Evolutionary conservation across 768 basidiomycete species (phyloP).

Genomic region (Megacollybia marginata): DNA sequence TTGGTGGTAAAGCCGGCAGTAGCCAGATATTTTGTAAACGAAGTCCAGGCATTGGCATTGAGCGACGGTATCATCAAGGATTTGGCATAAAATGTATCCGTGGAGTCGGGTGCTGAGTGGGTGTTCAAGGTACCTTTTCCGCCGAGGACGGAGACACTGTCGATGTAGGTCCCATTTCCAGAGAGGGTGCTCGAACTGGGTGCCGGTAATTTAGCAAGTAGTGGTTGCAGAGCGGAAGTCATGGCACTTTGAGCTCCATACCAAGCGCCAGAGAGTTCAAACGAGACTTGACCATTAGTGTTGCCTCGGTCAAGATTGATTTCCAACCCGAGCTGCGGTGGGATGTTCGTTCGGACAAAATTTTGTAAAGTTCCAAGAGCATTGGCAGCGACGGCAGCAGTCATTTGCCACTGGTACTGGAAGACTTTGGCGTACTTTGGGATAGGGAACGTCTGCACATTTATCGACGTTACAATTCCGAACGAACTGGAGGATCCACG

Average conservation of each 20-base stretch:
- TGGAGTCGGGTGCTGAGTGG: constrained; percentile 14
- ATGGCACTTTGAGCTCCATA: constrained; percentile 23
- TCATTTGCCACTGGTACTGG: constrained; percentile 28
- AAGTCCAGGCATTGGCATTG: constrained; percentile 22
- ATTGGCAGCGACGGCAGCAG: constrained; percentile 21
- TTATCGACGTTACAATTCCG: constrained; percentile 33
- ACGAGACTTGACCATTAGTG: constrained; percentile 19
- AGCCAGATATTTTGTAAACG: constrained; percentile 32
- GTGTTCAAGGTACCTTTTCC: constrained; percentile 22
- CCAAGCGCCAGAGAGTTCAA: constrained; percentile 29
- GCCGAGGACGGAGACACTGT: constrained; percentile 22
- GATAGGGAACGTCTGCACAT: constrained; percentile 28
- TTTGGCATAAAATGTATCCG: constrained; percentile 38
- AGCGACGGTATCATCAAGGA: constrained; percentile 31
- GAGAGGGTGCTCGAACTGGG: constrained; percentile 14
- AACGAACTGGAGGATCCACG: constrained; percentile 32
- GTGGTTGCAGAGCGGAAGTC: constrained; percentile 25
- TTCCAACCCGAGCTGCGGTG: constrained; percentile 26
- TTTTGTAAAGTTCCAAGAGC: constrained; percentile 27
- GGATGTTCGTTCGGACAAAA: constrained; percentile 24
- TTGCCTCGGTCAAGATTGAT: constrained; percentile 23
- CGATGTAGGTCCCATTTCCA: constrained; percentile 25
- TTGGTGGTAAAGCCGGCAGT: constrained; percentile 28
- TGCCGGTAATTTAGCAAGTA: constrained; percentile 20
- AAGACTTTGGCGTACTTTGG: constrained; percentile 31